Percentiles rank a stretch among this genome's conserved stretches.
These are phyloP conservation scores for Fagopyrum homotropicum DNA, from an alignment of 148 eudicot species.

Conservation along the genomic window DNA sequence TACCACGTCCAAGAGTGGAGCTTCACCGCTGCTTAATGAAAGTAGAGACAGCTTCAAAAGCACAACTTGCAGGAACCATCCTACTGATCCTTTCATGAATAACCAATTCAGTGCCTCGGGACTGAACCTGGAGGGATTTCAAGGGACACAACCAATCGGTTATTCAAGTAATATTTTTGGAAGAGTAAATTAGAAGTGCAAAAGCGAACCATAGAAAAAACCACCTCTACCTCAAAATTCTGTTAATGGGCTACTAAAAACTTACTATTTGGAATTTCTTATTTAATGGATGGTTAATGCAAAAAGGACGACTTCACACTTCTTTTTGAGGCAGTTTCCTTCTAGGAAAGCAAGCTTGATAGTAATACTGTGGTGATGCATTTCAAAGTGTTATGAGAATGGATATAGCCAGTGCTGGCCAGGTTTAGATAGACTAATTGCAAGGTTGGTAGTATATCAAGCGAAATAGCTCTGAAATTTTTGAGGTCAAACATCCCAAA, in stretches of 20 bases:
- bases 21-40: constrained; percentile 66
- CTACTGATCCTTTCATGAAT: constrained; percentile 40
- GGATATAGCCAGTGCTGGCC: too few relatives aligned
- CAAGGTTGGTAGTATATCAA: too few relatives aligned
- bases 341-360: neutral
- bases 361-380: too few relatives aligned
- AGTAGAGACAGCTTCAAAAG: constrained; percentile 61
- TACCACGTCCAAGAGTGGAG: constrained; percentile 69
- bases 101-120: constrained; percentile 42
- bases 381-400: too few relatives aligned
- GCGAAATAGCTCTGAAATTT: too few relatives aligned
- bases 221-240: neutral
- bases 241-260: neutral
- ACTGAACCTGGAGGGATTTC: constrained; percentile 23
- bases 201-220: neutral
- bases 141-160: neutral
- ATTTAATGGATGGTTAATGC: too few relatives aligned
- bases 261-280: too few relatives aligned
- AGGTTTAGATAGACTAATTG: too few relatives aligned
- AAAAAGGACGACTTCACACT: neutral
- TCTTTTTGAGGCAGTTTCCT: neutral
- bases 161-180: neutral
- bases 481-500: too few relatives aligned
- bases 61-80: constrained; percentile 36
- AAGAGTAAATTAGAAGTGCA: neutral